Evolutionary conservation across 306 rosid genomes (phyloP), one percentile per base, ranked within the genome.

Genomic region (Vicia sativa): DNA sequence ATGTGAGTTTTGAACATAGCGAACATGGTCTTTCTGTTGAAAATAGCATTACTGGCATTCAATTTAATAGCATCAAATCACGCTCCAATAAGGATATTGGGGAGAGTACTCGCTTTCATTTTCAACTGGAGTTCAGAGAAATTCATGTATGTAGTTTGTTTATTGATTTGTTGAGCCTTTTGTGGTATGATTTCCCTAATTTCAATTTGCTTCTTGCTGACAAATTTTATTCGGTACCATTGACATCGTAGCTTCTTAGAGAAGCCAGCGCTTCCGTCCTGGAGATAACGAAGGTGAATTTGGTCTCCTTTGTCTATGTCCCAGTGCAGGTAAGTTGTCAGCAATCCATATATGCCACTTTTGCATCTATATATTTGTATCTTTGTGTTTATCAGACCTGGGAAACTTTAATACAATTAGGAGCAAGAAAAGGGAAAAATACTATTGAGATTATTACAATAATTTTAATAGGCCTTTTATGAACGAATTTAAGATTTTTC

Each of bases 71-170:
- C 74, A 67, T 62, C 65, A 95, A 88, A 77, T 85, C 89, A 42
- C 83, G 66, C 45, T 72, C 89, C 39, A 54, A 50, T 55, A 90
- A 84, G 60, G 84, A 87, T 69, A 78, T 44, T 56, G 91, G 87
- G 64, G 99, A 90, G 82, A 83, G 86, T 71, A 83, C 90, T 13
- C 92, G 92, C 78, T 84, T 95, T 78, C 92, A 95, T 76, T 71
- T 90, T 57, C 89, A 85, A 67, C 75, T 95, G 74, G 89, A 84
- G 74, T 85, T 95, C 70, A 87, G 83, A 56, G 96, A 88, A 80
- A 90, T 95, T 80, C 95, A 95, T 73, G 99, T 95, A 95, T 46
- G 89, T 75, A 71, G 29, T 73, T 34, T 52, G 74, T 68, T 53
- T 67, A 28, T 42, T 42, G 26, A 62, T 63, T 72, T 78, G 41